These are phyloP conservation scores for Helicostylum pulchrum DNA, from an alignment of 192 early-diverging fungal genomes.

Conservation along the genomic window DNA sequence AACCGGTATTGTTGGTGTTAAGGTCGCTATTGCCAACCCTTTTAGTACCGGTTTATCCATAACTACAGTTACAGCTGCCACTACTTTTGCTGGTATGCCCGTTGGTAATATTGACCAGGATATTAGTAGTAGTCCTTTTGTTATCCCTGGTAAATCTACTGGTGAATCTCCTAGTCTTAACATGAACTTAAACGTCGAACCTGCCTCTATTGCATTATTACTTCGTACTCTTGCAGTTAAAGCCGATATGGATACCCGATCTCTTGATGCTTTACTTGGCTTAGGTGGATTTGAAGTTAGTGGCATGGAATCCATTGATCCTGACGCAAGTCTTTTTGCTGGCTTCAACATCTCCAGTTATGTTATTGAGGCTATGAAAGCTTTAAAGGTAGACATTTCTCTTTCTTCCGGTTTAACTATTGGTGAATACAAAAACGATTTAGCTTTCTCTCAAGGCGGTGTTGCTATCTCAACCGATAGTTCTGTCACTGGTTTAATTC, in stretches of 20 bases:
- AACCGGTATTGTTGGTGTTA: slow-evolving; percentile 40
- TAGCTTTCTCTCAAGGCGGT: slow-evolving; percentile 37
- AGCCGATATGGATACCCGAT: slow-evolving; percentile 39
- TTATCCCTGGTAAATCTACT: slow-evolving; percentile 39
- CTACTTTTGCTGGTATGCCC: slow-evolving; percentile 35
- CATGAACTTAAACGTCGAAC: slow-evolving; percentile 49
- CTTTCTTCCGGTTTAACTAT: slow-evolving; percentile 42
- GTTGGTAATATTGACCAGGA: slow-evolving; percentile 45
- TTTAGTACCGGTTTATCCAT: slow-evolving; percentile 46
- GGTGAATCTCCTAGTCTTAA: slow-evolving; percentile 29
- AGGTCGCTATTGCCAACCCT: slow-evolving; percentile 49
- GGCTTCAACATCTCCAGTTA: slow-evolving; percentile 46
- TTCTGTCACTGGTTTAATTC: slow-evolving; percentile 48
- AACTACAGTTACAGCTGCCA: slow-evolving; percentile 40
- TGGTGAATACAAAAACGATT: slow-evolving; percentile 46
- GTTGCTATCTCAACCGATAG: slow-evolving; percentile 45
- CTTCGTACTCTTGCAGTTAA: slow-evolving; percentile 39
- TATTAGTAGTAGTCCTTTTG: slow-evolving; percentile 39
- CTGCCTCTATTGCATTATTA: slow-evolving; percentile 43
- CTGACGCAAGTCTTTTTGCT: slow-evolving; percentile 30
- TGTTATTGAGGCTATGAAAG: slow-evolving; percentile 43
- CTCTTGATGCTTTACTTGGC: slow-evolving; percentile 43
- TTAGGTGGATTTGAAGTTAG: slow-evolving; percentile 32
- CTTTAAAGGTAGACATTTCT: slow-evolving; percentile 46
- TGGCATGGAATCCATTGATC: slow-evolving; percentile 22